phyloP scores from a whole-genome alignment of 1,284 basidiomycete genomes.

The Anthracocystis panici-leucophaei region DNA sequence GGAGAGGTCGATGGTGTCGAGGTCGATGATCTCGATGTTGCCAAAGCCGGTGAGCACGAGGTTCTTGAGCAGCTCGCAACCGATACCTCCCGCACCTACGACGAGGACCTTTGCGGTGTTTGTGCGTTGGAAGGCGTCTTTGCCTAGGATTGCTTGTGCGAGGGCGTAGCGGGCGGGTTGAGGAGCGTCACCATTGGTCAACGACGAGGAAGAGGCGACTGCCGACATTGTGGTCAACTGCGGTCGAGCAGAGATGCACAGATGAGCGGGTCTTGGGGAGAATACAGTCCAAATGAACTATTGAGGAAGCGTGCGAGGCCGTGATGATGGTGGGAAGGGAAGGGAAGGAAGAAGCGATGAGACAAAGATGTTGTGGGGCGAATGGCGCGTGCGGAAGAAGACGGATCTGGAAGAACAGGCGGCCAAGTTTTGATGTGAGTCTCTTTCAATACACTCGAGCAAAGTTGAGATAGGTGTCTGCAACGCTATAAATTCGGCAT shows the following conservation, averaged over 20 bases:
- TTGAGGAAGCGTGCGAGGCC: too few species aligned
- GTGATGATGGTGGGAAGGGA: background rate
- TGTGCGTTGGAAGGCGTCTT: slow-evolving; percentile 30
- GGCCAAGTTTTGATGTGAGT: background rate
- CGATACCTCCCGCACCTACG: slow-evolving; percentile 97
- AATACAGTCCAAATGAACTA: too few species aligned
- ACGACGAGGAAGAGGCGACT: slow-evolving; percentile 28
- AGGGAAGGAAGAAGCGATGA: background rate
- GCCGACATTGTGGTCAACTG: slow-evolving; percentile 8
- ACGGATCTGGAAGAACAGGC: background rate
- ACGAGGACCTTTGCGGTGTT: slow-evolving; percentile 75
- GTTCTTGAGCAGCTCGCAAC: slow-evolving; percentile 97
- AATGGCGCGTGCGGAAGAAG: slow-evolving; percentile 6
- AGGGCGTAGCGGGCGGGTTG: slow-evolving; percentile 39
- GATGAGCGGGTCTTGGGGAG: too few species aligned
- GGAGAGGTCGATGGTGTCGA: slow-evolving; percentile 98
- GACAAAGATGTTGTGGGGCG: background rate
- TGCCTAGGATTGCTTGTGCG: slow-evolving; percentile 36
- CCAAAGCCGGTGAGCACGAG: slow-evolving; percentile 92
- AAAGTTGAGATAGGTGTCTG: too few species aligned
- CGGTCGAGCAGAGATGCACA: background rate
- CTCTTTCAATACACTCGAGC: slow-evolving; percentile 6
- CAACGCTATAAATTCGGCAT: too few species aligned
- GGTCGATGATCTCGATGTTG: slow-evolving; percentile 88
- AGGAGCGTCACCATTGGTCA: slow-evolving; percentile 12